Conservation (phyloP, 345 rosid species). For the Hypericum perforatum region DNA sequence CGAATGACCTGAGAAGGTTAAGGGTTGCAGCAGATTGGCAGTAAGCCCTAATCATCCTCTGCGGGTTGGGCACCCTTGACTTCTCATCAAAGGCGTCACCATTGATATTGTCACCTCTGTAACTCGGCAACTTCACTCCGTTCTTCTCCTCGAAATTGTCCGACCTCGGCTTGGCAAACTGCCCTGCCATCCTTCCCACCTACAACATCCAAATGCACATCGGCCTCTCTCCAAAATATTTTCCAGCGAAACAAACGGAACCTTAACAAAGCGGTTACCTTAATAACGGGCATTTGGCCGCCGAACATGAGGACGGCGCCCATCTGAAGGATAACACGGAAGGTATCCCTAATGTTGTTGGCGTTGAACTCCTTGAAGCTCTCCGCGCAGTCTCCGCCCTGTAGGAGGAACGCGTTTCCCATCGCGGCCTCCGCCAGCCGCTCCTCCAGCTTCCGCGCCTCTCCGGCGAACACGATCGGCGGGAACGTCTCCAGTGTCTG, state of each 20-base stretch:
- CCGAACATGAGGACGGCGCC: constrained; percentile 24
- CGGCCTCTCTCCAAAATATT: background rate
- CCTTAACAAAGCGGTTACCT: constrained; percentile 2
- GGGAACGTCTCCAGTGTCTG: constrained; percentile 18
- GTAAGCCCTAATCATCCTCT: constrained; percentile 26
- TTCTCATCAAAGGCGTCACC: constrained; percentile 22
- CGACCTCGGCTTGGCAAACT: constrained; percentile 25
- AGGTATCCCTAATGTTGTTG: constrained; percentile 21
- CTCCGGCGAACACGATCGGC: constrained; percentile 24
- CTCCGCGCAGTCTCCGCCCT: constrained; percentile 25
- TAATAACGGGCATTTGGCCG: constrained; percentile 25
- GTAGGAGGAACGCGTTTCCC: constrained; percentile 19
- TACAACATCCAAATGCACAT: background rate
- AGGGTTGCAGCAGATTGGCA: constrained; percentile 23
- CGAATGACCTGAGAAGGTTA: constrained; percentile 23
- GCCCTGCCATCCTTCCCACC: constrained; percentile 27
- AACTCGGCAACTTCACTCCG: constrained; percentile 24
- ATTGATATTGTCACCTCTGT: constrained; percentile 21
- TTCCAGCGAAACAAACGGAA: background rate
- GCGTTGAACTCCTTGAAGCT: constrained; percentile 24
- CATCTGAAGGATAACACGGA: constrained; percentile 23
- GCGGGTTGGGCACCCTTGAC: constrained; percentile 19
- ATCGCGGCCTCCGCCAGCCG: constrained; percentile 19
- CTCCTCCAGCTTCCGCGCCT: constrained; percentile 22
- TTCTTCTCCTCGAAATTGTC: constrained; percentile 17